phyloP scores from a whole-genome alignment of 192 early-diverging fungal species.

The Linnemannia exigua region DNA sequence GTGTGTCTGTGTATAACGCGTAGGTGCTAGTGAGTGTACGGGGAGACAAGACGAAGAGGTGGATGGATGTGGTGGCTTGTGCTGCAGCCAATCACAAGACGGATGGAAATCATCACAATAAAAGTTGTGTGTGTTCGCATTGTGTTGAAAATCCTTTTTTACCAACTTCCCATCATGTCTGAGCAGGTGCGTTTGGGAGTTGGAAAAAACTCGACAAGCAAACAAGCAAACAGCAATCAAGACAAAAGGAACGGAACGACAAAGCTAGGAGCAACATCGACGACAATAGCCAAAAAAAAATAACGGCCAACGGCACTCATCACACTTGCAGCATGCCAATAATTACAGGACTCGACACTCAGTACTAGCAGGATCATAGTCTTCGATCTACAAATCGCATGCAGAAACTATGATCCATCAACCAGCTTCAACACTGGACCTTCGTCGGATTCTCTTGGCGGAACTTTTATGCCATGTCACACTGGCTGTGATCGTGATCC shows the following conservation, averaged over 20 bases:
- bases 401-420: constrained; percentile 18
- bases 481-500: not conserved
- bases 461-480: not conserved
- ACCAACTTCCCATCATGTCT: constrained; percentile 61
- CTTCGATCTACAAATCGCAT: constrained; percentile 11
- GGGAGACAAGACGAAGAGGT: not conserved
- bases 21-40: not conserved
- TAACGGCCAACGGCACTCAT: not conserved
- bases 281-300: not conserved
- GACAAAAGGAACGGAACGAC: not conserved
- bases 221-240: not conserved
- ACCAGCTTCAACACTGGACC: not conserved
- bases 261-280: not conserved
- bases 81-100: constrained; percentile 22
- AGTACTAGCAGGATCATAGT: constrained; percentile 7
- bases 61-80: constrained; percentile 30
- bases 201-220: not conserved
- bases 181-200: constrained; percentile 53
- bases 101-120: constrained; percentile 33
- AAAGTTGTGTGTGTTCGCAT: constrained; percentile 7
- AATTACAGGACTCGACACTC: not conserved
- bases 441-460: not conserved
- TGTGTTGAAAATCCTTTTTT: constrained; percentile 59
- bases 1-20: not conserved
- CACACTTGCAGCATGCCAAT: not conserved